Conservation (phyloP, 768 basidiomycete species). For the Leccinum olivaceopallidum region DNA sequence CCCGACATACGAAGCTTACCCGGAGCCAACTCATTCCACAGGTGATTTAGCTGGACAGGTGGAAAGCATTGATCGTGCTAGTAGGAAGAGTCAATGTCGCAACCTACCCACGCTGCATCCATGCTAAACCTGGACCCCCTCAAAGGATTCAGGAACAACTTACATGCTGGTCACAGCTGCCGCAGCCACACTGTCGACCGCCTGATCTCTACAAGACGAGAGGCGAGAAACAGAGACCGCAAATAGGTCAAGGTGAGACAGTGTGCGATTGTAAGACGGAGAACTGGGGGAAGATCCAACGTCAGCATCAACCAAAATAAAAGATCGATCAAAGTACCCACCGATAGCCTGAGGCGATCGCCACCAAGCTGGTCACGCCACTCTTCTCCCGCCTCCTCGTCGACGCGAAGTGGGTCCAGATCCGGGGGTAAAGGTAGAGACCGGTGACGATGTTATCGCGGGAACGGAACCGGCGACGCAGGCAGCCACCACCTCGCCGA, state of each 20-base stretch:
- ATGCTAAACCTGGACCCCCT: too few species aligned
- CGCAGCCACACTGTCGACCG: slow-evolving; percentile 2
- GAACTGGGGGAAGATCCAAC: neutral
- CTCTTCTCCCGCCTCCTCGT: slow-evolving; percentile 23
- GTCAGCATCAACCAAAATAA: neutral
- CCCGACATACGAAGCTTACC: too few species aligned
- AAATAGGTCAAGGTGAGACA: too few species aligned
- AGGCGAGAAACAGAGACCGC: neutral
- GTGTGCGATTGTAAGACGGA: neutral
- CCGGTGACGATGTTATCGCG: neutral
- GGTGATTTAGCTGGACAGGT: too few species aligned
- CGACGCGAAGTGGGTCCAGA: neutral
- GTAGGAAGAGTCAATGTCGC: too few species aligned
- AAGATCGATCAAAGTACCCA: slow-evolving; percentile 28
- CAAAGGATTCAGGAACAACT: too few species aligned
- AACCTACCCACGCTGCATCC: too few species aligned
- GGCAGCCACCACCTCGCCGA: slow-evolving; percentile 31
- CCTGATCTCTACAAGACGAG: slow-evolving; percentile 11
- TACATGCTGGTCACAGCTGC: neutral
- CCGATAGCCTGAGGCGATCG: slow-evolving; percentile 59
- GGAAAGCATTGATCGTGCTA: too few species aligned
- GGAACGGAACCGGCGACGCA: too few species aligned
- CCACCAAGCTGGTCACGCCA: slow-evolving; percentile 50
- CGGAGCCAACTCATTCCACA: too few species aligned
- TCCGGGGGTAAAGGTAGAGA: neutral